Conservation (phyloP, 768 basidiomycete species). For the Suillus variegatus region DNA sequence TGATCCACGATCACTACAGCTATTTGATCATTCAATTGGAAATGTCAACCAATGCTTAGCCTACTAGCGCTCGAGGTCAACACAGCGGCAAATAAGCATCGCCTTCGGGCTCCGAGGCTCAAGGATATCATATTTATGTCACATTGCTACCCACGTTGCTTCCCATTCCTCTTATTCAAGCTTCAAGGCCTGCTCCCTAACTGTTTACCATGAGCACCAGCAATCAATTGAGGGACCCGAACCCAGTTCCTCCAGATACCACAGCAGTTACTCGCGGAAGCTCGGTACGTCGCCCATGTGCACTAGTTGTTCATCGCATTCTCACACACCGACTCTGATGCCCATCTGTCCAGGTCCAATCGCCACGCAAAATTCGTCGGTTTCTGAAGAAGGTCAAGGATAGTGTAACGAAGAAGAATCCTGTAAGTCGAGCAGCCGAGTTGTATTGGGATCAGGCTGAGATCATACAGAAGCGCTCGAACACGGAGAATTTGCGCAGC, state of each 20-base stretch:
- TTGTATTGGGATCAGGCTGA: neutral
- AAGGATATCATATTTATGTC: too few relatives aligned
- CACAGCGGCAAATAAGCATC: too few relatives aligned
- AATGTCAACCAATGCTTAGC: too few relatives aligned
- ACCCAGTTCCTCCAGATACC: neutral
- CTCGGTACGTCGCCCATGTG: neutral
- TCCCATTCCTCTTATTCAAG: neutral
- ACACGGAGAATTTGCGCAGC: neutral
- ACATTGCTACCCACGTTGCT: too few relatives aligned
- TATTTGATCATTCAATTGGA: too few relatives aligned
- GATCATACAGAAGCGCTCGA: neutral
- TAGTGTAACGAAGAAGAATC: neutral
- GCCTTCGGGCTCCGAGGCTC: too few relatives aligned
- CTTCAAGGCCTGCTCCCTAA: neutral
- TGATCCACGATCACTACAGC: too few relatives aligned
- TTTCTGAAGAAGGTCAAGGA: neutral
- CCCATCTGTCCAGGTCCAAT: neutral
- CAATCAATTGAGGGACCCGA: neutral
- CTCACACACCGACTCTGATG: neutral
- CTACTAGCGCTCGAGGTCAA: too few relatives aligned
- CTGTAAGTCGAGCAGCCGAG: neutral
- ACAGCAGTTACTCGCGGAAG: neutral
- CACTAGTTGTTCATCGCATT: neutral
- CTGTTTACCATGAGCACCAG: neutral
- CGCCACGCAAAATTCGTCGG: neutral